Evolutionary conservation across 352 stramenopile species (phyloP).

Genomic region (Phytophthora meadii): DNA sequence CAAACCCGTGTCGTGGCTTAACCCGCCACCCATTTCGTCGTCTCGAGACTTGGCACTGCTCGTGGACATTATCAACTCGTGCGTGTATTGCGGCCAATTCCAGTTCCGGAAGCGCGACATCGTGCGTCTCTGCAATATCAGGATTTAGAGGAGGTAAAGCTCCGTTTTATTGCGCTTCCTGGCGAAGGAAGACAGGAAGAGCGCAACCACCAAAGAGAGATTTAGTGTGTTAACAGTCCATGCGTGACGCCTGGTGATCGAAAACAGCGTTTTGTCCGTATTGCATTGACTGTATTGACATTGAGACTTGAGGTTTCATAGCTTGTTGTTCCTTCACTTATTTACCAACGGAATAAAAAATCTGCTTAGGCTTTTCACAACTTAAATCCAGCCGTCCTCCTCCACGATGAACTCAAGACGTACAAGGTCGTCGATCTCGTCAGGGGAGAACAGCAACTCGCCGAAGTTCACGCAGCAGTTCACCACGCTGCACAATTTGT

Average conservation of each 20-base stretch:
- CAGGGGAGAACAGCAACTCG: constrained; percentile 54
- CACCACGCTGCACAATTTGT: constrained; percentile 58
- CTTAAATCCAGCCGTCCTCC: constrained; percentile 86
- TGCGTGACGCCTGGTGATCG: constrained; percentile 25
- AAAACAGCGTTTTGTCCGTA: constrained; percentile 27
- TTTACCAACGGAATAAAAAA: constrained; percentile 44
- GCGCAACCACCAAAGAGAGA: constrained; percentile 4
- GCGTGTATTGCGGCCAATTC: constrained; percentile 63
- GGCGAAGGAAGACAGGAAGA: constrained; percentile 33
- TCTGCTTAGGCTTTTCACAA: constrained; percentile 12
- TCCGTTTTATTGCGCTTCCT: constrained; percentile 24
- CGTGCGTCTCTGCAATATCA: constrained; percentile 66
- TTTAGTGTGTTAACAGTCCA: constrained; percentile 29
- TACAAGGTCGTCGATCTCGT: constrained; percentile 71
- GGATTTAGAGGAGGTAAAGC: constrained; percentile 36
- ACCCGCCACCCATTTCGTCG: constrained; percentile 52
- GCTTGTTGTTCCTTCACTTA: constrained; percentile 26
- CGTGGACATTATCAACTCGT: constrained; percentile 75
- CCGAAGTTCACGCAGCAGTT: constrained; percentile 74
- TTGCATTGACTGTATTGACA: constrained; percentile 8
- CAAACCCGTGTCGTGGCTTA: constrained; percentile 47
- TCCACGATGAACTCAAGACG: constrained; percentile 83
- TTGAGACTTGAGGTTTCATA: constrained; percentile 2
- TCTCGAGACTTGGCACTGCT: constrained; percentile 54
- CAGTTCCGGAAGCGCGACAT: constrained; percentile 61